phyloP scores from a whole-genome alignment of 1,139 yeast species.

The Komagataea norvegica region DNA sequence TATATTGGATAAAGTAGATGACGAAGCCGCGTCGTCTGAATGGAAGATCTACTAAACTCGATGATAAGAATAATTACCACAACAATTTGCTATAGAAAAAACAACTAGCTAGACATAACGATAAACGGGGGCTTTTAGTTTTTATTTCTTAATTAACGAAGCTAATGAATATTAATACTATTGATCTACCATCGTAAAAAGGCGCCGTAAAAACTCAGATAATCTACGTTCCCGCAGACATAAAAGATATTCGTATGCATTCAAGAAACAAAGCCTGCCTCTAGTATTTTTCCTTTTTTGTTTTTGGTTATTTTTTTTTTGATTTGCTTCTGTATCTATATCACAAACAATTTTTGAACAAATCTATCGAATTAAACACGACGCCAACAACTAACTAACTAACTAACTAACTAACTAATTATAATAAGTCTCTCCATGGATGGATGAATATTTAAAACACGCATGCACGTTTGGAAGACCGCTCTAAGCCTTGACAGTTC shows the following conservation, averaged over 20 bases:
- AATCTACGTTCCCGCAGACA: background rate
- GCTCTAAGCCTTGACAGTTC: constrained; percentile 58
- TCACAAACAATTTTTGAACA: constrained; percentile 4
- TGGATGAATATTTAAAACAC: constrained; percentile 3
- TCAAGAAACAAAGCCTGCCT: constrained; percentile 1
- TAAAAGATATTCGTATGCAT: constrained; percentile 9
- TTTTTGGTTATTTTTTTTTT: background rate
- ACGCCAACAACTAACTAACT: no score
- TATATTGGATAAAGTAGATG: constrained; percentile 27
- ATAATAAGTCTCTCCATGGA: no score
- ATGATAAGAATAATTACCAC: background rate
- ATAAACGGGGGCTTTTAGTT: no score
- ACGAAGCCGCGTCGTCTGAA: constrained; percentile 12
- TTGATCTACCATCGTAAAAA: background rate
- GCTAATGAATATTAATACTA: constrained; percentile 7
- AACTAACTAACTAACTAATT: no score
- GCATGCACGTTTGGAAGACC: no score
- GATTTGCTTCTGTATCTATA: background rate
- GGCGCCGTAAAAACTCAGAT: background rate
- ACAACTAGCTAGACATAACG: no score
- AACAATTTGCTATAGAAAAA: background rate
- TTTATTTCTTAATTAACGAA: constrained; percentile 5
- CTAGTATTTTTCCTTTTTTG: background rate
- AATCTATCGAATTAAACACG: constrained; percentile 7
- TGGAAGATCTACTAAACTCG: constrained; percentile 19